Percentiles rank a stretch among this genome's conserved stretches.
These are phyloP conservation scores for Tolypocladium endophyticum DNA, from an alignment of 2,329 filamentous ascomycete species.

Conservation along the genomic window DNA sequence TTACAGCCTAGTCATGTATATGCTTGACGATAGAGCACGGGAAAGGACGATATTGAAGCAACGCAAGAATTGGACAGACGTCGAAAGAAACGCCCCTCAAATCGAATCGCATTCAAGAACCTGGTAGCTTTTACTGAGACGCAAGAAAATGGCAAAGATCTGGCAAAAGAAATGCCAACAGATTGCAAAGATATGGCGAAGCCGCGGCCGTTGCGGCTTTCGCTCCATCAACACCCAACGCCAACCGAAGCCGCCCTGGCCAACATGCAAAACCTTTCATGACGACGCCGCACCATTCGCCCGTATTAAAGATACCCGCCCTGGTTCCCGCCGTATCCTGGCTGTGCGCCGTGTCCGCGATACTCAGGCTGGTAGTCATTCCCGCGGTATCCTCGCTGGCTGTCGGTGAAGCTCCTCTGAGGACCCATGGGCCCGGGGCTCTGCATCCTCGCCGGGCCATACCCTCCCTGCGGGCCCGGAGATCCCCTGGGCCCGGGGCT, in stretches of 20 bases:
- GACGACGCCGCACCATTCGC: not conserved
- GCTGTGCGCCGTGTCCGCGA: not conserved
- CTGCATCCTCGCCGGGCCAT: constrained; percentile 4
- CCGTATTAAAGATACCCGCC: not conserved
- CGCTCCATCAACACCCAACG: not conserved
- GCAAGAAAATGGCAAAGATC: not conserved
- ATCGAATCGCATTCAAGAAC: not conserved
- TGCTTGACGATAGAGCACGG: too few relatives aligned
- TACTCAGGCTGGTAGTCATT: constrained; percentile 1
- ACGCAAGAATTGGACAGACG: too few relatives aligned
- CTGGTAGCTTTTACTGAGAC: not conserved
- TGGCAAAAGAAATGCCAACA: not conserved
- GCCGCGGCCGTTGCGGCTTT: not conserved
- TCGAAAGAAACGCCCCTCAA: not conserved
- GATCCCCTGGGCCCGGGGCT: constrained; percentile 3
- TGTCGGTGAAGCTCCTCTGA: constrained; percentile 7
- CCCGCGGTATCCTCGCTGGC: not conserved
- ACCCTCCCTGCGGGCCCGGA: constrained; percentile 3
- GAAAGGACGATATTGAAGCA: too few relatives aligned
- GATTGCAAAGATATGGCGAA: not conserved
- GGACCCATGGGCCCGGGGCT: constrained; percentile 3
- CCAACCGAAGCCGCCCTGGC: not conserved
- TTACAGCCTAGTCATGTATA: too few relatives aligned
- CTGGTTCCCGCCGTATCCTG: not conserved
- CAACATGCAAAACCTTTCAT: not conserved